These are phyloP conservation scores for Cryomyces minteri DNA, from an alignment of 495 filamentous ascomycete genomes.

Conservation along the genomic window DNA sequence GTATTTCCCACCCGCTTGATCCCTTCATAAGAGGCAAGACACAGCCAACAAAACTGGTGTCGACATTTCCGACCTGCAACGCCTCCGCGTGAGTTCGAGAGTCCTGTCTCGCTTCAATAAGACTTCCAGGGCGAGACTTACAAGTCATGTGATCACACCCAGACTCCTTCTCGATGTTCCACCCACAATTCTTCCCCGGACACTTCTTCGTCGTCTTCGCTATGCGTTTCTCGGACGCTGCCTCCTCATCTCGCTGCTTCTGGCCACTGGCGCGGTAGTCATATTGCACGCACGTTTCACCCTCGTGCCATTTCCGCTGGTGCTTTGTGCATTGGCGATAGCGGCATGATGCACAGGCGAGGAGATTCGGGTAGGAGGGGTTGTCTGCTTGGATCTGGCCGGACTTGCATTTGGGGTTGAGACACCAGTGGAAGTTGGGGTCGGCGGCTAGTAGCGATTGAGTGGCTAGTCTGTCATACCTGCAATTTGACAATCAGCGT, in stretches of 20 bases:
- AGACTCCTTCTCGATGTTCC: conserved; percentile 16
- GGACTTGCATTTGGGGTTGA: conserved; percentile 12
- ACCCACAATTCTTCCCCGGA: conserved; percentile 11
- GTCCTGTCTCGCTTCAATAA: background rate
- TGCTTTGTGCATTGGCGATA: conserved; percentile 21
- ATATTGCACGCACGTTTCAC: conserved; percentile 22
- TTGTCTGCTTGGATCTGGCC: conserved; percentile 16
- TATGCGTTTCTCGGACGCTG: conserved; percentile 7
- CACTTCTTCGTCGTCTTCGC: conserved; percentile 15
- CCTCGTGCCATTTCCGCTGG: conserved; percentile 21
- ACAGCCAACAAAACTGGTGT: conserved; percentile 18
- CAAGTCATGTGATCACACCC: conserved; percentile 20
- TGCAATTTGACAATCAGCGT: background rate
- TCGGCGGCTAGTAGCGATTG: conserved; percentile 9
- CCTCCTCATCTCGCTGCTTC: conserved; percentile 10
- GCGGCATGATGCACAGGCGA: conserved; percentile 20
- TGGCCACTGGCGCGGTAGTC: conserved; percentile 13
- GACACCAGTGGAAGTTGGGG: conserved; percentile 21
- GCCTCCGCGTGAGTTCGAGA: too few relatives aligned
- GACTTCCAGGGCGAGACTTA: conserved; percentile 2
- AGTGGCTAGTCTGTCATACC: conserved; percentile 11
- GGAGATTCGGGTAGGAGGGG: conserved; percentile 6
- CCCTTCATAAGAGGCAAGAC: conserved; percentile 1
- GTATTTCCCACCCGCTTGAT: background rate
- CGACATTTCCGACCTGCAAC: conserved; percentile 11